Percentiles rank a stretch among this genome's conserved stretches.
Evolutionary conservation across 306 rosid species (phyloP).

Genomic region (Sicyos edulis): DNA sequence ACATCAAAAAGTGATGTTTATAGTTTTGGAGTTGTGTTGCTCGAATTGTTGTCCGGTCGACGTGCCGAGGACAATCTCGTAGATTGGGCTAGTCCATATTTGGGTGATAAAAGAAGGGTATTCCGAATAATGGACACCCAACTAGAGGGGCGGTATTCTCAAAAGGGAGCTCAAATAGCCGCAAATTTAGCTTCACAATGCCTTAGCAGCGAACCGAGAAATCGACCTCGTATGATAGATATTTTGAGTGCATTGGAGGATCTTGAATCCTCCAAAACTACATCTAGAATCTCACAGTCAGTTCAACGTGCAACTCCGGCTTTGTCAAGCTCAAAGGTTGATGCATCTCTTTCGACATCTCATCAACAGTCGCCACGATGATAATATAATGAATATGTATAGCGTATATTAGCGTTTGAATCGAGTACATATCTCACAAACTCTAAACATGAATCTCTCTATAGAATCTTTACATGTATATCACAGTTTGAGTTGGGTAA

Average conservation of each 20-base stretch:
- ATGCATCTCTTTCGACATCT: neutral
- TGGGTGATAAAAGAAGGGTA: constrained; percentile 60
- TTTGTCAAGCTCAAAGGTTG: neutral
- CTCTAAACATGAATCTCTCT: neutral
- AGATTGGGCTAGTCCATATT: constrained; percentile 81
- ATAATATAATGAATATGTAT: constrained; percentile 7
- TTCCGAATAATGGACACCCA: constrained; percentile 91
- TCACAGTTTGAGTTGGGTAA: neutral
- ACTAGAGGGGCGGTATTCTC: constrained; percentile 82
- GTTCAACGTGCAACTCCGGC: constrained; percentile 23
- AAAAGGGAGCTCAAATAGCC: constrained; percentile 66
- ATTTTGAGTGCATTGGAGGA: constrained; percentile 61
- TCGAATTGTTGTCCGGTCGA: constrained; percentile 72
- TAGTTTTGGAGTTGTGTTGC: constrained; percentile 85
- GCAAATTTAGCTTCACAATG: constrained; percentile 73
- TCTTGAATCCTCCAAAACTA: constrained; percentile 51
- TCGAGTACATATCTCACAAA: neutral
- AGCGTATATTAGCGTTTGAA: neutral
- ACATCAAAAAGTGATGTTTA: constrained; percentile 90
- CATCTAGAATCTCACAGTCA: constrained; percentile 32
- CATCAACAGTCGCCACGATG: constrained; percentile 35
- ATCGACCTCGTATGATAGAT: constrained; percentile 72
- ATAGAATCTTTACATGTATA: neutral
- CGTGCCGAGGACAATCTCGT: constrained; percentile 86
- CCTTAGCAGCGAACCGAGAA: constrained; percentile 61